phyloP scores from a whole-genome alignment of 2,329 filamentous ascomycete species.

The Talaromyces rugulosus region DNA sequence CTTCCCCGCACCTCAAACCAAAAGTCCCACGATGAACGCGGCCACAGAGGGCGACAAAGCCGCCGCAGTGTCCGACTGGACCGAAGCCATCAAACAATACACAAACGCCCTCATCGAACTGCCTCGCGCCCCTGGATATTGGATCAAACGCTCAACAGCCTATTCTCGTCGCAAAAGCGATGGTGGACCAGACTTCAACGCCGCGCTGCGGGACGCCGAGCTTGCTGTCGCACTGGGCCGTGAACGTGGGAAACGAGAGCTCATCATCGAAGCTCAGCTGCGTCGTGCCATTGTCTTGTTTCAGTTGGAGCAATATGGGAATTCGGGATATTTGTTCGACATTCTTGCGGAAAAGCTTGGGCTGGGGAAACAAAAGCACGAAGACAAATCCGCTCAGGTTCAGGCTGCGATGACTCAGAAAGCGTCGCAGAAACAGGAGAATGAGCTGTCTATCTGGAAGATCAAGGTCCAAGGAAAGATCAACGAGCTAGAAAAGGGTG shows the following conservation, averaged over 20 bases:
- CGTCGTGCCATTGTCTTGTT: constrained; percentile 72
- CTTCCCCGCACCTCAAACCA: not conserved
- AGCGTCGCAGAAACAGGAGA: constrained; percentile 20
- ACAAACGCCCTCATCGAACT: constrained; percentile 60
- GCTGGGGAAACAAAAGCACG: constrained; percentile 42
- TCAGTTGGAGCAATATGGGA: constrained; percentile 65
- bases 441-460: constrained; percentile 54
- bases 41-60: constrained; percentile 58
- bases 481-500: constrained; percentile 45
- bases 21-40: constrained; percentile 42
- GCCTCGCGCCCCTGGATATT: constrained; percentile 69
- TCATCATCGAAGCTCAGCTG: constrained; percentile 77
- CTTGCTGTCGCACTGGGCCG: constrained; percentile 58
- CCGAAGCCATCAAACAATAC: constrained; percentile 63
- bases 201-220: constrained; percentile 66
- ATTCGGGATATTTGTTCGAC: constrained; percentile 68
- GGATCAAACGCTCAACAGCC: constrained; percentile 75
- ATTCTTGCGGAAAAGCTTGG: constrained; percentile 48
- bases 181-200: constrained; percentile 33
- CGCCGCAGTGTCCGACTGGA: constrained; percentile 60
- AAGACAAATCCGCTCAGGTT: constrained; percentile 24
- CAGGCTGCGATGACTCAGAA: constrained; percentile 19
- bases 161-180: constrained; percentile 60
- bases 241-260: constrained; percentile 67
- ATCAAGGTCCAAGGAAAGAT: constrained; percentile 53